Evolutionary conservation across 208 protist species (phyloP).

Genomic region (Crithidia sp.): DNA sequence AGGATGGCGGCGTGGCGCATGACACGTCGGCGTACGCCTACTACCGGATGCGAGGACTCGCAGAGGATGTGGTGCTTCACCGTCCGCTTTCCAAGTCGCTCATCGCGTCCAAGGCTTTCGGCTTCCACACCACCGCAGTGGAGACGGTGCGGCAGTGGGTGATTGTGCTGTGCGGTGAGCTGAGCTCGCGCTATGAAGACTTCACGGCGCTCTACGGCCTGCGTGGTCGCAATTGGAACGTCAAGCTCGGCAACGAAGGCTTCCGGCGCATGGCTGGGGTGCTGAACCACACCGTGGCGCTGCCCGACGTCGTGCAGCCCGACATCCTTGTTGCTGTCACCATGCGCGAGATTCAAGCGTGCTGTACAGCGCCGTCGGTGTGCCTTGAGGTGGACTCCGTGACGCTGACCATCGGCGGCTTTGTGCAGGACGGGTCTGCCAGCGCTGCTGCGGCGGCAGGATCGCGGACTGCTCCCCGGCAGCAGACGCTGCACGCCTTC

Average conservation of each 20-base stretch:
- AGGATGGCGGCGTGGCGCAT: neutral
- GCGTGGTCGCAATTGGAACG: constrained; percentile 51
- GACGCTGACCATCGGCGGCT: constrained; percentile 38
- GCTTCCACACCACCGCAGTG: constrained; percentile 23
- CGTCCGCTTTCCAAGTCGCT: constrained; percentile 56
- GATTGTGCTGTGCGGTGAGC: constrained; percentile 58
- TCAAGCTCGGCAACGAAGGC: constrained; percentile 60
- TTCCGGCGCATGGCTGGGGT: constrained; percentile 41
- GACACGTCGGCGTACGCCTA: constrained; percentile 35
- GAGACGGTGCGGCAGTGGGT: constrained; percentile 59
- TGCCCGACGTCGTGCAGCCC: constrained; percentile 50
- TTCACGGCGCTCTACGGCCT: constrained; percentile 40
- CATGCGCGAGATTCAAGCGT: constrained; percentile 20
- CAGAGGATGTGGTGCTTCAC: constrained; percentile 44
- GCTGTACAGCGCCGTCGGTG: neutral
- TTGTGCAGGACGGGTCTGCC: constrained; percentile 18
- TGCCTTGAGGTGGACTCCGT: constrained; percentile 27
- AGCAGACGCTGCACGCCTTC: constrained; percentile 25
- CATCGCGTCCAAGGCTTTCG: constrained; percentile 74
- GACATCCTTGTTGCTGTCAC: constrained; percentile 25
- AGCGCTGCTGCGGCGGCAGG: too few relatives aligned
- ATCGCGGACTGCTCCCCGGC: neutral
- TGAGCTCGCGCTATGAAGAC: constrained; percentile 58
- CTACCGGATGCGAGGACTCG: constrained; percentile 53
- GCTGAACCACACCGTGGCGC: constrained; percentile 40